A percentile compares a stretch with the other conserved stretches of the same genome.
phyloP scores from a whole-genome alignment of 2,329 filamentous ascomycete genomes.

The Colletotrichum gigasporum region DNA sequence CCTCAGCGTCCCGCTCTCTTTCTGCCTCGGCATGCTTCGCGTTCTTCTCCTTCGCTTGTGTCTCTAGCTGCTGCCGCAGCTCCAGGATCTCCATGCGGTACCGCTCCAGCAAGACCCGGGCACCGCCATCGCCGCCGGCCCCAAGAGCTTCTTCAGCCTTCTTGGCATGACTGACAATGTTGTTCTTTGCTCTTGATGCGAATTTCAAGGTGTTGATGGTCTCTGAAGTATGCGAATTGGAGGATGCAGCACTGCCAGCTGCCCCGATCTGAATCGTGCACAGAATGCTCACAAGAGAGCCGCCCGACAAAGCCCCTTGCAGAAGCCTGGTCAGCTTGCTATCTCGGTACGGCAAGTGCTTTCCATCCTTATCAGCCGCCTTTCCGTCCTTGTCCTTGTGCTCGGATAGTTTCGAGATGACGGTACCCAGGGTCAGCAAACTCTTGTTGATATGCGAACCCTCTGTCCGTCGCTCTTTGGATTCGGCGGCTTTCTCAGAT shows the following conservation, averaged over 20 bases:
- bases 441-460: conserved; percentile 99
- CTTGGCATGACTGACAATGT: conserved; percentile 96
- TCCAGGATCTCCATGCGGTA: conserved; percentile 94
- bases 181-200: conserved; percentile 96
- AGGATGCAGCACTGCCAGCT: conserved; percentile 74
- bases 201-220: conserved; percentile 98
- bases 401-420: conserved; percentile 92
- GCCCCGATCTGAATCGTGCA: conserved; percentile 95
- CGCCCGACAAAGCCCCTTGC: conserved; percentile 91
- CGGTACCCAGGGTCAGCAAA: conserved; percentile 90
- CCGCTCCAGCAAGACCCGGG: conserved; percentile 86
- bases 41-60: conserved; percentile 76
- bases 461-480: conserved; percentile 92
- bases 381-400: conserved; percentile 84
- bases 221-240: conserved; percentile 82
- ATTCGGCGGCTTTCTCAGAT: conserved; percentile 94
- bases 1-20: conserved; percentile 70
- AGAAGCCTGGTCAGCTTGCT: conserved; percentile 95
- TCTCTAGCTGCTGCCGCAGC: conserved; percentile 81
- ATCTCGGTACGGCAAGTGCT: conserved; percentile 95
- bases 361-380: conserved; percentile 80
- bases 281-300: conserved; percentile 95
- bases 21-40: conserved; percentile 72
- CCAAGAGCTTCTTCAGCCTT: conserved; percentile 89
- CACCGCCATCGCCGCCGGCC: conserved; percentile 82